These are phyloP conservation scores for Monosporascus sp. DNA, from an alignment of 2,329 filamentous ascomycete species.

Conservation along the genomic window DNA sequence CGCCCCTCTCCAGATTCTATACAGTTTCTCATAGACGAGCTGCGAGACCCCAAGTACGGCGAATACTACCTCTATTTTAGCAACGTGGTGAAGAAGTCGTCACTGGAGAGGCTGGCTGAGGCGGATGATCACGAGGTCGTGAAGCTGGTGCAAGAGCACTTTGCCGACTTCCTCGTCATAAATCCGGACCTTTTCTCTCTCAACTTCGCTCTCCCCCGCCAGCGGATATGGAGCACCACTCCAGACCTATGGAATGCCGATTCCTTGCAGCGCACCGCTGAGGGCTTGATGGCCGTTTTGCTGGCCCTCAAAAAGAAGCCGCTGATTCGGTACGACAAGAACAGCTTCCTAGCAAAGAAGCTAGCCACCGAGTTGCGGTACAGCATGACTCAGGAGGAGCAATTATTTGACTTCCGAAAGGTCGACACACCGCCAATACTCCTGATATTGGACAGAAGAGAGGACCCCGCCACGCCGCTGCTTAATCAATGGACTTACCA, in stretches of 20 bases:
- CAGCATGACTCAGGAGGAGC: constrained; percentile 89
- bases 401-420: constrained; percentile 92
- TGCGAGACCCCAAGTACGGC: constrained; percentile 93
- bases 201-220: constrained; percentile 64
- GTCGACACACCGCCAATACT: constrained; percentile 92
- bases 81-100: constrained; percentile 95
- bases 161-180: constrained; percentile 91
- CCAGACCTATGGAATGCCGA: constrained; percentile 91
- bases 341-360: constrained; percentile 85
- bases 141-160: constrained; percentile 88
- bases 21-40: constrained; percentile 88
- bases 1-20: constrained; percentile 89
- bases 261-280: constrained; percentile 76
- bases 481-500: constrained; percentile 99
- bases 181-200: constrained; percentile 91
- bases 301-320: constrained; percentile 95
- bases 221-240: constrained; percentile 73
- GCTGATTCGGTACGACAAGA: constrained; percentile 87
- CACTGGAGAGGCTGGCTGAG: constrained; percentile 87
- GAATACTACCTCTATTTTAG: constrained; percentile 98
- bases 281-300: constrained; percentile 78
- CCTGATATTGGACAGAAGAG: constrained; percentile 81
- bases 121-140: constrained; percentile 97
- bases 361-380: constrained; percentile 89
- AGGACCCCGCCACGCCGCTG: constrained; percentile 90